Conservation (phyloP, 2,329 filamentous ascomycete species). For the Fusarium secorum region DNA sequence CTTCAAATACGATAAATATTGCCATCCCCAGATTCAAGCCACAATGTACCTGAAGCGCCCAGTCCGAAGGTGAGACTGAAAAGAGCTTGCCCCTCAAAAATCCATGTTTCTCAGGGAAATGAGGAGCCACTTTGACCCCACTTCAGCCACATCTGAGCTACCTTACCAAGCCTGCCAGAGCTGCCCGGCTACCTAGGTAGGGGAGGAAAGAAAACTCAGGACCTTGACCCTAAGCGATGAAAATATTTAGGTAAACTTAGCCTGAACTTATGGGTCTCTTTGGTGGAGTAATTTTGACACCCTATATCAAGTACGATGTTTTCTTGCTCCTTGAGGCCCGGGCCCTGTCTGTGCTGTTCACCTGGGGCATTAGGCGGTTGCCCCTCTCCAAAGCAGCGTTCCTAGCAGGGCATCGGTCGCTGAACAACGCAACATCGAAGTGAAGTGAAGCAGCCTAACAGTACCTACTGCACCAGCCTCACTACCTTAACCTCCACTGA, state of each 20-base stretch:
- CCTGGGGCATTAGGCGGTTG: background rate
- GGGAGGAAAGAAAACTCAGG: too few relatives aligned
- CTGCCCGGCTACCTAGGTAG: background rate
- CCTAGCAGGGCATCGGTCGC: slow-evolving; percentile 11
- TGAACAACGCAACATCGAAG: slow-evolving; percentile 9
- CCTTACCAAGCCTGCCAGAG: background rate
- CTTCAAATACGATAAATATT: background rate
- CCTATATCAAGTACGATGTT: too few relatives aligned
- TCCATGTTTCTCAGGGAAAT: slow-evolving; percentile 20
- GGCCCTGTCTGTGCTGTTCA: background rate
- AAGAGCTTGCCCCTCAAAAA: slow-evolving; percentile 12
- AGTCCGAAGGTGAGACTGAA: slow-evolving; percentile 9
- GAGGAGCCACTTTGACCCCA: slow-evolving; percentile 28
- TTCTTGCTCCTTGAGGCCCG: too few relatives aligned
- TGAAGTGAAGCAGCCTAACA: background rate
- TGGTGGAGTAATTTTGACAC: too few relatives aligned
- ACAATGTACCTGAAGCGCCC: slow-evolving; percentile 13
- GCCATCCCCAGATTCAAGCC: slow-evolving; percentile 7
- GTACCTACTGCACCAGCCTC: slow-evolving; percentile 15
- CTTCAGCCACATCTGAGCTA: slow-evolving; percentile 26
- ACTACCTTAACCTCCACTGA: background rate
- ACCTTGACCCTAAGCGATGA: too few relatives aligned
- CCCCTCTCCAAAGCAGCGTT: slow-evolving; percentile 17
- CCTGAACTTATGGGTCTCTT: too few relatives aligned
- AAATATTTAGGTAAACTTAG: too few relatives aligned